Base-by-base conservation (phyloP, 2,329 filamentous ascomycete species). In the Pseudogymnoascus destructans region DNA sequence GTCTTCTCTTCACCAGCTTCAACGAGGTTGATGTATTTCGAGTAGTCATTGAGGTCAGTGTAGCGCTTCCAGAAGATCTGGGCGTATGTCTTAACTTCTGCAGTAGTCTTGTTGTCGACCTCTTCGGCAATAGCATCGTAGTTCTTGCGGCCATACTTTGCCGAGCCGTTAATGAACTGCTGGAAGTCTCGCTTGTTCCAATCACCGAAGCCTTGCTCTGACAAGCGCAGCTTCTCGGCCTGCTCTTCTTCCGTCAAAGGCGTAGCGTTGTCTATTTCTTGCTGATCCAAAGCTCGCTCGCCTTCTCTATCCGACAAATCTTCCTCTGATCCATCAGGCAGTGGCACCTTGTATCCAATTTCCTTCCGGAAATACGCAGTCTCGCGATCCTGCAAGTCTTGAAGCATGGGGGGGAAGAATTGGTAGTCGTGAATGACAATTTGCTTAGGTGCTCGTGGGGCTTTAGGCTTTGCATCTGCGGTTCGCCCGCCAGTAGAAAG, bases 101-200 rank as follows among this genome's bases (percentile, higher is more conserved):
- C 79, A 0, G 85, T 77, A 5, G 81, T 84, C 76, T 98, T 98
- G 76, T 85, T 91, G 69, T 96, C 93, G 46, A 97, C 85, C 69
- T 98, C 93, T 3, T 85, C 80, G 0, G 92, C 82, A 66, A 98
- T 98, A 38, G 81, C 81, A 25, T 86, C 85, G 67, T 88, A 96
- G 69, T 93, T 89, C 36, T 80, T 83, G 52, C 93, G 88, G 2
- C 93, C 93, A 68, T 91, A 95, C 70, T 92, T 93, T 60, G 89
- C 92, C 32, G 89, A 95, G 17, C 89, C 91, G 67, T 97, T 96
- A 73, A 98, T 79, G 70, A 98, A 98, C 65, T 97, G 93, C 69
- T 97, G 92, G 74, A 97, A 98, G 71, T 98, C 95, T 65, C 95
- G 85, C 66, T 90, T 86, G 73, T 95, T 97, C 93, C 95, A 98